Conservation (phyloP, 2,329 filamentous ascomycete genomes). For the Stromatinia cepivora region DNA sequence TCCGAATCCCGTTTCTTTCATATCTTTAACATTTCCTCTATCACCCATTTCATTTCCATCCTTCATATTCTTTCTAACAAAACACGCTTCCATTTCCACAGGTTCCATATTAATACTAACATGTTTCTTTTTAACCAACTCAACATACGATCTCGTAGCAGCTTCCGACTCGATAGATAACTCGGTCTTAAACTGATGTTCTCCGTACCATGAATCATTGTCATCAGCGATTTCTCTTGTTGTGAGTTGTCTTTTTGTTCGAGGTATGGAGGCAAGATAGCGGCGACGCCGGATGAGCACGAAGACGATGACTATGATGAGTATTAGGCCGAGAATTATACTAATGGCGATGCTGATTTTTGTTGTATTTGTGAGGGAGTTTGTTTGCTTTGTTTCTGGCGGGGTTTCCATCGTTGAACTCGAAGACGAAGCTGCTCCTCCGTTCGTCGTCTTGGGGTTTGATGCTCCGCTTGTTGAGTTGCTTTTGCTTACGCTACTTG, state of each 20-base stretch:
- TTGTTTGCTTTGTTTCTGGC: neutral
- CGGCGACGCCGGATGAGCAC: neutral
- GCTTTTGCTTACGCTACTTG: neutral
- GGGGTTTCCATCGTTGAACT: neutral
- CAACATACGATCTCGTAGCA: neutral
- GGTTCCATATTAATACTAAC: neutral
- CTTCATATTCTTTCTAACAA: neutral
- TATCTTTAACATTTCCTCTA: neutral
- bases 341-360: neutral
- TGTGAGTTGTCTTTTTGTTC: neutral
- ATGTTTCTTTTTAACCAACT: neutral
- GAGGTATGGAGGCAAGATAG: neutral
- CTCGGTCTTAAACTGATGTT: neutral
- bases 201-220: neutral
- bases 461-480: neutral
- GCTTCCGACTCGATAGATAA: neutral
- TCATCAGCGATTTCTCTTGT: constrained; percentile 3
- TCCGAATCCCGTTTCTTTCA: neutral
- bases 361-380: neutral
- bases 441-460: no score
- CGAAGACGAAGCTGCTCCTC: neutral
- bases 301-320: neutral
- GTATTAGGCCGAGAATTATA: neutral
- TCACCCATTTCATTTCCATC: neutral
- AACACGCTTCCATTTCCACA: neutral